These are phyloP conservation scores for Quercus lobata DNA, from an alignment of 331 rosid genomes.

Conservation along the genomic window DNA sequence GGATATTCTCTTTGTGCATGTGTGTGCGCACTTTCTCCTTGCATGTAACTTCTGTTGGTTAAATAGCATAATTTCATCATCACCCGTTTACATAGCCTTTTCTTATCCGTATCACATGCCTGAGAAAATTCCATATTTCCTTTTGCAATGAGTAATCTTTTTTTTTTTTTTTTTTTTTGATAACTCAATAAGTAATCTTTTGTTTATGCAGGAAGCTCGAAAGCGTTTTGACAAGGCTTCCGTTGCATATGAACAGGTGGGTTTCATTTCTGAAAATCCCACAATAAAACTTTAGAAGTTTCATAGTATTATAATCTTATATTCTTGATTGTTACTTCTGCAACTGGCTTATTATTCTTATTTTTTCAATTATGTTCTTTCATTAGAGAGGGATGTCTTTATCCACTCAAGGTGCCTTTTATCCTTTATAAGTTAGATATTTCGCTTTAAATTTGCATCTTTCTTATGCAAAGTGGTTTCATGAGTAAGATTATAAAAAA, in stretches of 20 bases:
- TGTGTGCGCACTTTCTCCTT: not conserved
- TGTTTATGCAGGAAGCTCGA: slow-evolving; percentile 58
- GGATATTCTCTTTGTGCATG: not conserved
- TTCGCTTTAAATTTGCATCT: not conserved
- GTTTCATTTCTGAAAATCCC: slow-evolving; percentile 22
- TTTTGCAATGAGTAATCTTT: not conserved
- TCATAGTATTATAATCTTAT: slow-evolving; percentile 4
- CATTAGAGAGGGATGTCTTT: not conserved
- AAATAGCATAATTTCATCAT: not conserved
- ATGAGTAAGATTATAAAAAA: not conserved
- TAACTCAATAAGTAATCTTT: not conserved
- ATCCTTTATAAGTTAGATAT: not conserved
- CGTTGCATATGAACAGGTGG: slow-evolving; percentile 64
- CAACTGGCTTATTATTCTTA: not conserved
- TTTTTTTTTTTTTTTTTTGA: not conserved
- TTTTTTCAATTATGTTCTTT: not conserved
- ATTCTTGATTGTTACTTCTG: slow-evolving; percentile 13
- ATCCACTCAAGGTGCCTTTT: not conserved
- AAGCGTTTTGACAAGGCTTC: slow-evolving; percentile 76
- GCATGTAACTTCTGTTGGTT: not conserved
- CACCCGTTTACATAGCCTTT: not conserved
- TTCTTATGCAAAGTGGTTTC: slow-evolving; percentile 8
- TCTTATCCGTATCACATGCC: not conserved
- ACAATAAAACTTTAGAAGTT: not conserved
- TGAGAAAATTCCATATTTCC: not conserved